phyloP scores from a whole-genome alignment of 2,329 filamentous ascomycete genomes.

The Beauveria bassiana region DNA sequence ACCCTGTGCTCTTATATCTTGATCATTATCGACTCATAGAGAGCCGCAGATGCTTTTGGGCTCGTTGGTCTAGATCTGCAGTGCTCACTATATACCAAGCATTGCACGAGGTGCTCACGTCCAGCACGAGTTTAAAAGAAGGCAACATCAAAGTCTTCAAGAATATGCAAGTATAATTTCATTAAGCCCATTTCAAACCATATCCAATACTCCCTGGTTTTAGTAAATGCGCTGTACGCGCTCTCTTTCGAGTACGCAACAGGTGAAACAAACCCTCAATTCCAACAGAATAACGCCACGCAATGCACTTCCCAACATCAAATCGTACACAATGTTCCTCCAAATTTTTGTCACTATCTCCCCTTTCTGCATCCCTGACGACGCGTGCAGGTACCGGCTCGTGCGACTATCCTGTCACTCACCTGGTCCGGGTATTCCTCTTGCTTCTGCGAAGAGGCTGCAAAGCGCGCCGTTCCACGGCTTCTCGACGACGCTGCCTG shows the following conservation, averaged over 20 bases:
- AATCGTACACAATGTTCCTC: too few species aligned
- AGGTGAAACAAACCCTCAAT: not conserved
- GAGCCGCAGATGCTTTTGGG: too few species aligned
- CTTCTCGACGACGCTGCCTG: not conserved
- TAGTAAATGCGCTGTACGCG: not conserved
- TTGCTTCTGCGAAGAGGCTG: slow-evolving; percentile 1
- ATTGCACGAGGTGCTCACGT: not conserved
- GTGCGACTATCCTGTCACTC: not conserved
- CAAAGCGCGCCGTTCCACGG: not conserved
- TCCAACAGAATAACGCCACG: not conserved
- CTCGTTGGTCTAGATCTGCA: not conserved
- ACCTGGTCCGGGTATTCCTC: not conserved
- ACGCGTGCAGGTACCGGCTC: too few species aligned
- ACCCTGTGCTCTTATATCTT: not conserved
- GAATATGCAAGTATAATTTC: not conserved
- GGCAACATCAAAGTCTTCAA: too few species aligned
- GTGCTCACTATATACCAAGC: not conserved
- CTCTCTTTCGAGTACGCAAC: too few species aligned
- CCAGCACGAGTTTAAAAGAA: not conserved
- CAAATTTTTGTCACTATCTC: too few species aligned
- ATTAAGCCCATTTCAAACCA: not conserved
- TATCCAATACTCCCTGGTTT: not conserved
- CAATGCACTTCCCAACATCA: not conserved
- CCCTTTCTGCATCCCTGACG: too few species aligned
- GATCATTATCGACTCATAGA: not conserved